phyloP scores from a whole-genome alignment of 2,329 filamentous ascomycete genomes.

The Fusarium coffeatum region DNA sequence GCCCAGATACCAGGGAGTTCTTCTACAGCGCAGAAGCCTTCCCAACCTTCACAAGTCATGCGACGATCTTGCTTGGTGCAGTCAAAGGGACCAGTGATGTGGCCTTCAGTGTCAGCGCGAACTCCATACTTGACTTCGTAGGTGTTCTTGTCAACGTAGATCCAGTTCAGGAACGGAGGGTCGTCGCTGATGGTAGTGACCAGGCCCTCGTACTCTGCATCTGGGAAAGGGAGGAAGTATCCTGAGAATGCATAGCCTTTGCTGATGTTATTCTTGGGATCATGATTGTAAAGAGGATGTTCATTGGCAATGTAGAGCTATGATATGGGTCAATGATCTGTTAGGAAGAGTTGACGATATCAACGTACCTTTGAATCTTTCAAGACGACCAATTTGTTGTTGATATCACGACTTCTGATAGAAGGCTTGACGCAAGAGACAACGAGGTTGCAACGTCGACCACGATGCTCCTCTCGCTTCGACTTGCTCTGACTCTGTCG shows the following conservation, averaged over 20 bases:
- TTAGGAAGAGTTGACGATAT: not conserved
- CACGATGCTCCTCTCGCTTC: constrained; percentile 60
- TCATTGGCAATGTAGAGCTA: constrained; percentile 49
- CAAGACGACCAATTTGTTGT: constrained; percentile 59
- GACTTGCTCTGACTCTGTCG: constrained; percentile 59
- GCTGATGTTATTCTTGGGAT: constrained; percentile 56
- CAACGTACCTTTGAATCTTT: constrained; percentile 54
- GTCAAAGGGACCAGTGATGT: constrained; percentile 62
- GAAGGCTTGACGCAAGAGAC: constrained; percentile 61
- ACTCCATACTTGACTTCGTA: constrained; percentile 61
- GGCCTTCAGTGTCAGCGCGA: constrained; percentile 55
- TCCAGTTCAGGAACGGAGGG: constrained; percentile 64
- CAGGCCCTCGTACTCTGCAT: constrained; percentile 58
- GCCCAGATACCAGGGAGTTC: constrained; percentile 57
- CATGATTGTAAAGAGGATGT: constrained; percentile 43
- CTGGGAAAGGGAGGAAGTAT: constrained; percentile 69
- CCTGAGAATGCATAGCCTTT: constrained; percentile 66
- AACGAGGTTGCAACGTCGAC: constrained; percentile 60
- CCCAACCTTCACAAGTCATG: constrained; percentile 62
- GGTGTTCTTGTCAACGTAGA: constrained; percentile 59
- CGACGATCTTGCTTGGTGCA: constrained; percentile 64
- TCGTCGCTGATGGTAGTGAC: constrained; percentile 62
- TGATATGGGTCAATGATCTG: not conserved
- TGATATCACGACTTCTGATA: constrained; percentile 55
- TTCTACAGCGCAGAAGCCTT: constrained; percentile 62